Conservation (phyloP, 345 rosid species). For the Eutrema heterophyllum region DNA sequence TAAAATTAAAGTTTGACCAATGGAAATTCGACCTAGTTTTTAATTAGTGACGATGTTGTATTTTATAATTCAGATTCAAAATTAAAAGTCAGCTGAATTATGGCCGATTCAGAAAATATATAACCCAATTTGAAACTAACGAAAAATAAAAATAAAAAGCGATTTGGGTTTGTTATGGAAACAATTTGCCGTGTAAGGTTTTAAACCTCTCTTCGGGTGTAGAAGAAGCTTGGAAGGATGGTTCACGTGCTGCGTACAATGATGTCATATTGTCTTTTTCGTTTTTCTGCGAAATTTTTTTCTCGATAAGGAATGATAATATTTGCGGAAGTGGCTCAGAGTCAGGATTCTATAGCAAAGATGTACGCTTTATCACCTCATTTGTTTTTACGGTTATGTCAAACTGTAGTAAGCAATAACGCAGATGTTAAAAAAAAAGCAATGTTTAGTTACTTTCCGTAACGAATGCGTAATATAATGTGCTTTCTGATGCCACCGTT, state of each 20-base stretch:
- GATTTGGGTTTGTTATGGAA: not conserved
- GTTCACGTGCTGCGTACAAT: conserved; percentile 27
- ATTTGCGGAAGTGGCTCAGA: not conserved
- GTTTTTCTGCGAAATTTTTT: not conserved
- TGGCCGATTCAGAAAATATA: too few relatives aligned
- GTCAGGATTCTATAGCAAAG: not conserved
- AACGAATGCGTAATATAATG: not conserved
- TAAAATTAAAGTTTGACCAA: not conserved
- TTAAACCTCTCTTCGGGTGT: not conserved
- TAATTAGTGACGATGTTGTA: not conserved
- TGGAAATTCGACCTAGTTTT: not conserved
- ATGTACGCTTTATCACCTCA: not conserved
- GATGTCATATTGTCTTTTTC: conserved; percentile 9
- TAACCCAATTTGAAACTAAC: not conserved
- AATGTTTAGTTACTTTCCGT: not conserved
- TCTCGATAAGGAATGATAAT: not conserved
- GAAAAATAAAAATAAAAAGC: not conserved
- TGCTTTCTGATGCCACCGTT: not conserved
- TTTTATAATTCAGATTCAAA: not conserved
- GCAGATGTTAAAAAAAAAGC: not conserved
- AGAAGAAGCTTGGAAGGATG: not conserved
- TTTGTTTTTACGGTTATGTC: not conserved
- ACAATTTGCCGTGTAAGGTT: conserved; percentile 2
- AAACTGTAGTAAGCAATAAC: not conserved
- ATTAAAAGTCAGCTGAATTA: not conserved